These are phyloP conservation scores for Craspedostauros australis DNA, from an alignment of 108 stramenopile species.

Conservation along the genomic window DNA sequence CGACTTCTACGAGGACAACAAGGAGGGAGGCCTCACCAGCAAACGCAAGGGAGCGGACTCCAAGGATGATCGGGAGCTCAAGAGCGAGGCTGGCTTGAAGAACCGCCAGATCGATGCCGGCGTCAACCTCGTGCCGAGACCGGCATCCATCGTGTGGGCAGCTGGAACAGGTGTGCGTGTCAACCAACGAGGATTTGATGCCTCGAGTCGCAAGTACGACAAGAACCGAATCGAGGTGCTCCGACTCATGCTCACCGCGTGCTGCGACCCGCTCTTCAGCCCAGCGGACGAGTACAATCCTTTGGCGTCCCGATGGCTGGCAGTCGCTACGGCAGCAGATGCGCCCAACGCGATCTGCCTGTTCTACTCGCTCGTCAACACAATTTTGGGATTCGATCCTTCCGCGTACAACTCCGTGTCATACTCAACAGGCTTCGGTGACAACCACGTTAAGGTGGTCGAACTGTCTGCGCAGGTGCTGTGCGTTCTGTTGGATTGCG, in stretches of 20 bases:
- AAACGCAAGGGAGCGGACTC: constrained; percentile 7
- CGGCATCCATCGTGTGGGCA: constrained; percentile 71
- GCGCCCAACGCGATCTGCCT: constrained; percentile 90
- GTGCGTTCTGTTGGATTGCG: constrained; percentile 85
- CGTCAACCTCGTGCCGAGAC: constrained; percentile 44
- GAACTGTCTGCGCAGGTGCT: constrained; percentile 85
- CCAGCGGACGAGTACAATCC: constrained; percentile 90
- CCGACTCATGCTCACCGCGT: constrained; percentile 80
- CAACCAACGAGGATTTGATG: constrained; percentile 33
- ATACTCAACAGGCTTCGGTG: constrained; percentile 39
- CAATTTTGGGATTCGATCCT: constrained; percentile 85
- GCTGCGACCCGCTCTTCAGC: constrained; percentile 90
- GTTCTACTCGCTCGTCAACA: constrained; percentile 90
- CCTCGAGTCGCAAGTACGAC: constrained; percentile 76
- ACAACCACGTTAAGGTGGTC: constrained; percentile 64
- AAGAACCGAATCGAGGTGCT: constrained; percentile 92
- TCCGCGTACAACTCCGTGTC: constrained; percentile 7
- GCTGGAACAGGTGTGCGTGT: constrained; percentile 56
- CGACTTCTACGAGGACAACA: constrained; percentile 81
- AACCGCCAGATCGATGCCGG: constrained; percentile 40
- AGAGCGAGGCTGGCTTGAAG: constrained; percentile 54
- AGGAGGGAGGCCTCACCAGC: neutral
- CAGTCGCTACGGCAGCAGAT: constrained; percentile 81
- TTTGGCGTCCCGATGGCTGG: constrained; percentile 77
- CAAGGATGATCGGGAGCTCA: constrained; percentile 52